Conservation (phyloP, 2,329 filamentous ascomycete species). For the Colletotrichum spaethianum region DNA sequence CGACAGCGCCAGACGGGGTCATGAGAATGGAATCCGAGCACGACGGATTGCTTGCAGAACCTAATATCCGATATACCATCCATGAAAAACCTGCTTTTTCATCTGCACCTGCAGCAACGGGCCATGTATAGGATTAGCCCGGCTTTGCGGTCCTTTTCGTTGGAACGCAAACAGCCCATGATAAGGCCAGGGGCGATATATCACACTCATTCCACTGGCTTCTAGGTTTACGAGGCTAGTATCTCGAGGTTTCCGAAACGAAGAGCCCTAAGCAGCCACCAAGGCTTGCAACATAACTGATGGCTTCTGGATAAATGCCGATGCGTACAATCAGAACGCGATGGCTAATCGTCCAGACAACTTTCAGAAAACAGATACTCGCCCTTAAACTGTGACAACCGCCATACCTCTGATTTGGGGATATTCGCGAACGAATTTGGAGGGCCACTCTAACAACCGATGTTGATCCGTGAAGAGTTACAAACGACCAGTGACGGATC, state of each 20-base stretch:
- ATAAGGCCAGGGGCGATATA: constrained; percentile 20
- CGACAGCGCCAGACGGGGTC: background rate
- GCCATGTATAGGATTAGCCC: constrained; percentile 4
- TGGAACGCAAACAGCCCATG: constrained; percentile 3
- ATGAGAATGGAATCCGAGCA: constrained; percentile 2
- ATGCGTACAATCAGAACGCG: background rate
- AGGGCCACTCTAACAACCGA: background rate
- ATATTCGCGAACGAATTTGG: constrained; percentile 6
- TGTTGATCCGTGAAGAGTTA: background rate
- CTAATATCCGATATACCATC: constrained; percentile 23
- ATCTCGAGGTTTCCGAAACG: constrained; percentile 7
- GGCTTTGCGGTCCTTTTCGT: background rate
- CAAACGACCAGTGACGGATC: background rate
- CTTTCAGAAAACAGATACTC: background rate
- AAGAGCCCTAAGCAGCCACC: background rate
- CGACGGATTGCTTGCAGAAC: background rate
- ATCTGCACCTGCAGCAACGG: constrained; percentile 14
- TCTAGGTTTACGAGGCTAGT: background rate
- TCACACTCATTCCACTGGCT: background rate
- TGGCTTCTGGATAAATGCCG: background rate
- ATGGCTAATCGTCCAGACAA: background rate
- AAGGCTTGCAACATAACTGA: background rate
- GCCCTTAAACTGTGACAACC: background rate
- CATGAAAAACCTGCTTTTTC: constrained; percentile 14
- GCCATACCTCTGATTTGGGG: background rate